A percentile compares a stretch with the other conserved stretches of the same genome.
Evolutionary conservation across 2,329 filamentous ascomycete genomes (phyloP).

Genomic region (Hirsutella minnesotensis): DNA sequence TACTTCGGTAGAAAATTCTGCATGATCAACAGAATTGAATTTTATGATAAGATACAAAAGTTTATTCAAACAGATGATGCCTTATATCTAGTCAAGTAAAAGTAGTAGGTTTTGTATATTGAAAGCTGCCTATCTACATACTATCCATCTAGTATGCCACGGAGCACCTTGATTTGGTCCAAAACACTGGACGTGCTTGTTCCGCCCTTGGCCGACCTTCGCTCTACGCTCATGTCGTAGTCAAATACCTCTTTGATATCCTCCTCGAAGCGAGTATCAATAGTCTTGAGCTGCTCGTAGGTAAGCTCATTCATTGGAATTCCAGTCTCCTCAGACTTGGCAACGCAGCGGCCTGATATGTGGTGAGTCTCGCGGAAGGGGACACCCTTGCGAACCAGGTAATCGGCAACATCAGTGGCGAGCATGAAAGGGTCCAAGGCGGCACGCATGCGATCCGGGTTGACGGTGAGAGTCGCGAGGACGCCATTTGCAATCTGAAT

Average conservation of each 20-base stretch:
- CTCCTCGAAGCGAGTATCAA: conserved; percentile 58
- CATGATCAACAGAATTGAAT: too few relatives aligned
- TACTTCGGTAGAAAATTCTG: too few relatives aligned
- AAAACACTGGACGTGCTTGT: conserved; percentile 59
- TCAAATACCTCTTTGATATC: conserved; percentile 64
- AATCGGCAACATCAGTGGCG: conserved; percentile 57
- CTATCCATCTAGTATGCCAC: conserved; percentile 18
- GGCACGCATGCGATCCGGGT: conserved; percentile 65
- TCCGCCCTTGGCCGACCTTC: conserved; percentile 63
- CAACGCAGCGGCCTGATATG: conserved; percentile 55
- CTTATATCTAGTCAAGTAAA: too few relatives aligned
- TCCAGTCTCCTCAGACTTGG: conserved; percentile 24
- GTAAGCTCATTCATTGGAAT: conserved; percentile 60
- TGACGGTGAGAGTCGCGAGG: conserved; percentile 57
- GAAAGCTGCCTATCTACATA: background rate
- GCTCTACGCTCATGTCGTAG: conserved; percentile 75
- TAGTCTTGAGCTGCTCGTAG: conserved; percentile 51
- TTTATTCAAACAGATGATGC: too few relatives aligned
- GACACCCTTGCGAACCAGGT: conserved; percentile 52
- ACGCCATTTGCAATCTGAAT: conserved; percentile 76
- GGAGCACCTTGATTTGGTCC: conserved; percentile 47
- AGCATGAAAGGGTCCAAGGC: conserved; percentile 77
- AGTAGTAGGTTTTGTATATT: background rate
- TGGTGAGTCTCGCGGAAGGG: conserved; percentile 75
- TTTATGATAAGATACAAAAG: too few relatives aligned